Evolutionary conservation across 2,329 filamentous ascomycete genomes (phyloP).

Genomic region (Chaetomiaceae sp.): DNA sequence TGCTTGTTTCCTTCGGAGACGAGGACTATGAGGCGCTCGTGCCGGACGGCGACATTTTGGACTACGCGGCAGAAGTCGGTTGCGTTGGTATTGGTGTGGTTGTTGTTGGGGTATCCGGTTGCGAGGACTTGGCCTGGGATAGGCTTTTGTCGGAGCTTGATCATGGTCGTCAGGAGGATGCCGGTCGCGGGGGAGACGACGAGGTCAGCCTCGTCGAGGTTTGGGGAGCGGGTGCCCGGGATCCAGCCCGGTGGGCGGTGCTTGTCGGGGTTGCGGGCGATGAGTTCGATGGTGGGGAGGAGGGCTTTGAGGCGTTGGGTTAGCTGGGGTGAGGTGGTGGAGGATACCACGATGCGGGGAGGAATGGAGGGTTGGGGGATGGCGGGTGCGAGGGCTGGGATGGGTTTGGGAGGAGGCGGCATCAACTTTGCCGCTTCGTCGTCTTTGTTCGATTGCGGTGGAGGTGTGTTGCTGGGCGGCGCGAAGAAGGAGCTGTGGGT

Average conservation of each 20-base stretch:
- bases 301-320: conserved; percentile 20
- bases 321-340: conserved; percentile 7
- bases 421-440: conserved; percentile 10
- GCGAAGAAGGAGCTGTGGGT: conserved; percentile 23
- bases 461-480: background rate
- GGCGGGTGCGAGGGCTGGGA: conserved; percentile 21
- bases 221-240: conserved; percentile 32
- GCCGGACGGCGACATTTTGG: conserved; percentile 49
- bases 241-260: conserved; percentile 23
- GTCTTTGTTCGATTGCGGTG: background rate
- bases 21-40: conserved; percentile 65
- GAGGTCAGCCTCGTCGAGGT: conserved; percentile 64
- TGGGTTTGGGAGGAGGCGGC: conserved; percentile 14
- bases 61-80: conserved; percentile 51
- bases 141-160: conserved; percentile 67
- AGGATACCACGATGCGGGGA: conserved; percentile 28
- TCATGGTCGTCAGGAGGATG: conserved; percentile 65
- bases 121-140: conserved; percentile 55
- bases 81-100: conserved; percentile 29
- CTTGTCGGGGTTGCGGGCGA: conserved; percentile 30
- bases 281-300: conserved; percentile 26
- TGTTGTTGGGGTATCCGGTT: conserved; percentile 25
- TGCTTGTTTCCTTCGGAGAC: conserved; percentile 51
- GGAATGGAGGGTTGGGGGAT: conserved; percentile 15
- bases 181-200: conserved; percentile 65